A percentile compares a stretch with the other conserved stretches of the same genome.
phyloP scores from a whole-genome alignment of 2,329 filamentous ascomycete species.

The Nakataea oryzae region DNA sequence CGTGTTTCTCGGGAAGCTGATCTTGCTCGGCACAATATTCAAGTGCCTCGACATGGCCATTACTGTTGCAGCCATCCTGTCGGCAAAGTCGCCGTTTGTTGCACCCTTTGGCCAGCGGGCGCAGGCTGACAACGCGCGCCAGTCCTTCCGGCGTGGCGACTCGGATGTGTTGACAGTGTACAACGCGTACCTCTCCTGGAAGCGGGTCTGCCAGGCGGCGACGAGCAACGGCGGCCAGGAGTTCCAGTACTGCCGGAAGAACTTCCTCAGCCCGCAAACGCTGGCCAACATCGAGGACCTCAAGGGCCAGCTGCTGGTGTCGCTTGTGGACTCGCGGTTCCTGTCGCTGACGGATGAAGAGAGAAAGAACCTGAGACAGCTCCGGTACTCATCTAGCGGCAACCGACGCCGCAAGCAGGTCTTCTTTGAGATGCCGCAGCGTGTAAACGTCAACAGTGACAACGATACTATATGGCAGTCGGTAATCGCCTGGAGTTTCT shows the following conservation, averaged over 20 bases:
- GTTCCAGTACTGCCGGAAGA: conserved; percentile 86
- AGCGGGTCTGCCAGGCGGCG: conserved; percentile 59
- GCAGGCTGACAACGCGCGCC: conserved; percentile 70
- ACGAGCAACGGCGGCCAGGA: conserved; percentile 51
- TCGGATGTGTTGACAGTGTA: conserved; percentile 90
- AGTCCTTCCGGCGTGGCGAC: conserved; percentile 73
- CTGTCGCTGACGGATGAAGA: conserved; percentile 66
- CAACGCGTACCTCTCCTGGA: conserved; percentile 89
- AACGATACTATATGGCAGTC: conserved; percentile 73
- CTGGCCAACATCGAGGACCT: conserved; percentile 89
- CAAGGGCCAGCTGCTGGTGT: conserved; percentile 80
- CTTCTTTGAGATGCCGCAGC: conserved; percentile 74
- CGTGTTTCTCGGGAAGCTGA: conserved; percentile 88
- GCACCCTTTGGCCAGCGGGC: conserved; percentile 74
- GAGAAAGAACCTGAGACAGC: conserved; percentile 54
- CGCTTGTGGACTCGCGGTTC: conserved; percentile 78
- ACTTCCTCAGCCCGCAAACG: conserved; percentile 83
- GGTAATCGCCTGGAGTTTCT: conserved; percentile 89
- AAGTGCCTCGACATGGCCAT: conserved; percentile 85
- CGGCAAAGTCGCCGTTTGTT: conserved; percentile 88
- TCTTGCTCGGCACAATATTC: conserved; percentile 78
- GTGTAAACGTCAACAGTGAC: conserved; percentile 64
- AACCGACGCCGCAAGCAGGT: conserved; percentile 50
- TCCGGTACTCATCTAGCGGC: conserved; percentile 46
- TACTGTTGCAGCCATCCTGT: conserved; percentile 85